Evolutionary conservation across 192 early-diverging fungal species (phyloP), one percentile per base, ranked within the genome.

Genomic region (Coemansia javaensis): DNA sequence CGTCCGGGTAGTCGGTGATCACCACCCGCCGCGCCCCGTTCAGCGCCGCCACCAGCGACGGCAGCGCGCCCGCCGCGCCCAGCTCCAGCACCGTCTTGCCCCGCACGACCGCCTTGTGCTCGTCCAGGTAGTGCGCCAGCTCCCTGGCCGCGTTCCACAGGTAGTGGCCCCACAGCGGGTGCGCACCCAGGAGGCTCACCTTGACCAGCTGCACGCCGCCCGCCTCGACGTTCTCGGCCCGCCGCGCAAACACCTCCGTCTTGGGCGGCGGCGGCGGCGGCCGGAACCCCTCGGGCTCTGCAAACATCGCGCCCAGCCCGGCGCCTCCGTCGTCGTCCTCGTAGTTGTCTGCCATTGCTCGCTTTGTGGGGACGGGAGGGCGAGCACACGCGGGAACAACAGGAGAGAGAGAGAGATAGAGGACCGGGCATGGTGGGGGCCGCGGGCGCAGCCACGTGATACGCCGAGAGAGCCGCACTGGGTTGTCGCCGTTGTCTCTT

Each of bases 121-220:
- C 44, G 49, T 96, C 93, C 40, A 96, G 68, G 55, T 88, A 82
- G 41, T 81, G 74, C 23, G 90, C 81, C 77, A 93, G 81, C 24
- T 79, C 79, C 56, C 86, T 83, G 33, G 88, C 87, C 3, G 91
- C 90, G 48, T 96, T 96, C 93, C 93, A 96, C 22, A 96, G 78
- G 34, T 83, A 68, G 56, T 96, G 91, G 13, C 79, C 90, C 90
- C 89, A 91, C 1, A 95, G 76, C 28, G 87, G 85, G 47, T 89
- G 87, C 10, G 80, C 73, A 23, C 87, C 87, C 17, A 89, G 77
- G 5, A 87, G 72, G 12, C 79, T 77, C 21, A 88, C 56, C 32
- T 48, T 66, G 27, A 87, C 65, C 21, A 20, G 4, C 14, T 21
- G 20, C 3, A 36, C 41, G 20, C 28, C 53, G 20, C 54, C 59